Percentiles rank a stretch among this genome's conserved stretches.
phyloP scores from a whole-genome alignment of 2,329 filamentous ascomycete genomes.

The Akanthomyces muscarius region DNA sequence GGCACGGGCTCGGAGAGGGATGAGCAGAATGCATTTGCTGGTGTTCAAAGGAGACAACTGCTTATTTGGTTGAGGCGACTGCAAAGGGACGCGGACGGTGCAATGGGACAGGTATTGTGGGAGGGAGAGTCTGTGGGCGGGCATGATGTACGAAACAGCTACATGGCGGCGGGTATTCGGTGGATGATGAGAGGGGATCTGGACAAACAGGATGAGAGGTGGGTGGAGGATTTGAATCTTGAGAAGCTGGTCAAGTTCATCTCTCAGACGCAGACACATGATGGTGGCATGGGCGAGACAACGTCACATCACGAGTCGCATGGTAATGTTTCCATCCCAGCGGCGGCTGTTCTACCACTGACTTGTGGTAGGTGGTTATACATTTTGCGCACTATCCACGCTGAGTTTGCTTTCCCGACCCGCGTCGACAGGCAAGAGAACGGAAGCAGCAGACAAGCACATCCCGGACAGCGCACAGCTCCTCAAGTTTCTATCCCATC shows the following conservation, averaged over 20 bases:
- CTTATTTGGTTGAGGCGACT: conserved; percentile 70
- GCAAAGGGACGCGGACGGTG: conserved; percentile 73
- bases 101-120: conserved; percentile 80
- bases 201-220: conserved; percentile 46
- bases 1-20: conserved; percentile 29
- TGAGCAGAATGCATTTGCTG: conserved; percentile 47
- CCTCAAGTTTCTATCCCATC: conserved; percentile 56
- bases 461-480: conserved; percentile 31
- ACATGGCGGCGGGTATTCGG: conserved; percentile 74
- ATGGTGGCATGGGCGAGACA: conserved; percentile 77
- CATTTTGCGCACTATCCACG: conserved; percentile 80
- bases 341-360: not conserved
- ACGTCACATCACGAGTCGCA: conserved; percentile 74
- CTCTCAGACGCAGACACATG: conserved; percentile 69
- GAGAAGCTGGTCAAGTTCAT: conserved; percentile 68
- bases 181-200: conserved; percentile 71
- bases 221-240: conserved; percentile 70
- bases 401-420: conserved; percentile 70
- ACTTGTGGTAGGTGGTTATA: conserved; percentile 68
- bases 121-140: conserved; percentile 64
- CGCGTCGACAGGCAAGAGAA: conserved; percentile 20
- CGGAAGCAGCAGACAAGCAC: conserved; percentile 28
- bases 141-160: conserved; percentile 82
- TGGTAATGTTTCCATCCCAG: conserved; percentile 42
- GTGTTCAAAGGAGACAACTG: conserved; percentile 64